Conservation (phyloP, 768 basidiomycete species). For the Mrakia hoshinonis region DNA sequence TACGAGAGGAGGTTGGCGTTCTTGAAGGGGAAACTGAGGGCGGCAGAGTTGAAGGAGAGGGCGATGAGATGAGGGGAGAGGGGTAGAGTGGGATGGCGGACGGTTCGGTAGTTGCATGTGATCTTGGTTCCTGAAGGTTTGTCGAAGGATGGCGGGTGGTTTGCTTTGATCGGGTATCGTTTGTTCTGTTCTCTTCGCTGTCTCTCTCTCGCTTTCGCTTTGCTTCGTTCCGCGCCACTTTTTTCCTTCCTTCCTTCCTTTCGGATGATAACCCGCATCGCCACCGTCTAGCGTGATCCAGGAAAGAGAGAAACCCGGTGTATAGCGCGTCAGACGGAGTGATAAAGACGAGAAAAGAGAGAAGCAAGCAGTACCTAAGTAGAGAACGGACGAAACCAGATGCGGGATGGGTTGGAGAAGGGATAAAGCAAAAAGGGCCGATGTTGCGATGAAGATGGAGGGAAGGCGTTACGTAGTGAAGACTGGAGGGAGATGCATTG, state of each 20-base stretch:
- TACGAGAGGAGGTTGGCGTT: conserved; percentile 22
- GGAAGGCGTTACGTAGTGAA: neutral
- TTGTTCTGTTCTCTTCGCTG: neutral
- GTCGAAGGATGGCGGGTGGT: too few relatives aligned
- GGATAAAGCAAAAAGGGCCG: neutral
- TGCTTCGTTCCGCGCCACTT: neutral
- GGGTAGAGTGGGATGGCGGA: neutral
- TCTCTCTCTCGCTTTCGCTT: neutral
- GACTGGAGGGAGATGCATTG: neutral
- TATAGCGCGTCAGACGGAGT: too few relatives aligned
- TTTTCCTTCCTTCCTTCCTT: neutral
- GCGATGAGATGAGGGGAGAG: conserved; percentile 8
- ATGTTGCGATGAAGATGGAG: neutral
- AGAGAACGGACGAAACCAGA: neutral
- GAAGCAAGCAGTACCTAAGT: neutral
- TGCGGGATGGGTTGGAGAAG: neutral
- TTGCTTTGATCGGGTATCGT: neutral
- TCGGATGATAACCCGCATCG: too few relatives aligned
- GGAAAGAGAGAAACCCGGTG: neutral
- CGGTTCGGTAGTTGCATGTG: too few relatives aligned
- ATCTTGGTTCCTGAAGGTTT: too few relatives aligned
- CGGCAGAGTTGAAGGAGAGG: conserved; percentile 23
- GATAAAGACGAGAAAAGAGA: neutral
- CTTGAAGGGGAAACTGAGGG: conserved; percentile 20
- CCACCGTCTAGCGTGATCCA: too few relatives aligned